A percentile compares a stretch with the other conserved stretches of the same genome.
These are phyloP conservation scores for Ephemerocybe angulata DNA, from an alignment of 768 basidiomycete species.

Conservation along the genomic window DNA sequence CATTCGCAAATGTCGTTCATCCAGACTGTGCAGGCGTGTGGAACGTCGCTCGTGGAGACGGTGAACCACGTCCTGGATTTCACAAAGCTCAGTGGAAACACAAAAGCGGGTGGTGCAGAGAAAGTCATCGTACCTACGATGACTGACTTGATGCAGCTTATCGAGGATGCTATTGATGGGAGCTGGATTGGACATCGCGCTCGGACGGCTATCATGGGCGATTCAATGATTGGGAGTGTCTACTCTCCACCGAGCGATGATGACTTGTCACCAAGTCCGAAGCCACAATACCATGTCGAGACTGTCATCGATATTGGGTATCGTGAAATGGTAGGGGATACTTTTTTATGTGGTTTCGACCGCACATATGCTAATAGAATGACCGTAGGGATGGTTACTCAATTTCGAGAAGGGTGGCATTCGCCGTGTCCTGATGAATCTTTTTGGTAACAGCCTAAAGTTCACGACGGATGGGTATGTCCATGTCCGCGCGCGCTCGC, in stretches of 20 bases:
- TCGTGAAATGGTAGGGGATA: constrained; percentile 60
- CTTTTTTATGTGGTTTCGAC: not conserved
- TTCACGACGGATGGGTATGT: constrained; percentile 87
- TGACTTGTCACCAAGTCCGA: constrained; percentile 13
- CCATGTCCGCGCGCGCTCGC: constrained; percentile 76
- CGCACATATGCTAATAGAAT: not conserved
- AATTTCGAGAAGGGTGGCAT: constrained; percentile 92
- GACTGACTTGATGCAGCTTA: constrained; percentile 79
- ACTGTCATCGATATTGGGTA: constrained; percentile 84
- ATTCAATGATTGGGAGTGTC: constrained; percentile 85
- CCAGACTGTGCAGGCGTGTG: constrained; percentile 91
- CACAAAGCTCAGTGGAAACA: constrained; percentile 87
- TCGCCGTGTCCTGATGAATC: constrained; percentile 88
- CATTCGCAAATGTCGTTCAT: constrained; percentile 83
- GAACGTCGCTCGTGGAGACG: constrained; percentile 92
- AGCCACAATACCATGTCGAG: constrained; percentile 61
- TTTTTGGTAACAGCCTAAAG: constrained; percentile 92
- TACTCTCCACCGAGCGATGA: constrained; percentile 80
- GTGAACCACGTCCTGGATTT: constrained; percentile 97
- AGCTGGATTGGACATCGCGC: constrained; percentile 93
- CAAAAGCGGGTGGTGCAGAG: constrained; percentile 73
- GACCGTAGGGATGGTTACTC: constrained; percentile 74
- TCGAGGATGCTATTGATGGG: constrained; percentile 88
- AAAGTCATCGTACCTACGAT: constrained; percentile 66
- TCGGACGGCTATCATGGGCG: constrained; percentile 60